These are phyloP conservation scores for Chlamydomonas incerta DNA, from an alignment of 139 green algal genomes.

Conservation along the genomic window DNA sequence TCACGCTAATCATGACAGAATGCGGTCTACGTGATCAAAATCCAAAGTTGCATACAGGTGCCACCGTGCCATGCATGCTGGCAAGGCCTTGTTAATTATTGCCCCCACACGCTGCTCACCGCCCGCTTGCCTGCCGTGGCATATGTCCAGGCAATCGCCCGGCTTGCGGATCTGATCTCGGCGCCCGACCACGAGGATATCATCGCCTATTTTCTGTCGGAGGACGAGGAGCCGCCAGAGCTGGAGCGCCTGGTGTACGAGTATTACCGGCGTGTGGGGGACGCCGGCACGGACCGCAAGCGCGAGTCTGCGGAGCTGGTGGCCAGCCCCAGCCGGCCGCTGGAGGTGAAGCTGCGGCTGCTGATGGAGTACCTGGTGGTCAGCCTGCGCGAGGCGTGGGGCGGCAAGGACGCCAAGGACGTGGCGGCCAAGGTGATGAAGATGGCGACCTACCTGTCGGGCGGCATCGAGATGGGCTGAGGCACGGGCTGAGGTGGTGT, in stretches of 20 bases:
- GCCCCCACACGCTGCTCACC: too few species aligned
- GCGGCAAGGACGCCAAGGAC: slow-evolving; percentile 28
- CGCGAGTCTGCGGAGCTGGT: slow-evolving; percentile 36
- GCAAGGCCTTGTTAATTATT: too few species aligned
- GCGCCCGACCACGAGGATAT: slow-evolving; percentile 36
- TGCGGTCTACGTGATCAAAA: too few species aligned
- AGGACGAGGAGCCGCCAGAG: neutral
- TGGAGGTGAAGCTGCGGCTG: slow-evolving; percentile 52
- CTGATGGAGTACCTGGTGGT: slow-evolving; percentile 51
- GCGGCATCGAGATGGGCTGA: slow-evolving; percentile 54
- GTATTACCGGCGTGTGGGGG: slow-evolving; percentile 32
- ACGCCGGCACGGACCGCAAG: slow-evolving; percentile 1
- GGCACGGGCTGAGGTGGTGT: too few species aligned
- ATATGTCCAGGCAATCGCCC: slow-evolving; percentile 44
- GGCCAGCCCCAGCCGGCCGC: slow-evolving; percentile 28
- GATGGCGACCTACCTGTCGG: slow-evolving; percentile 40
- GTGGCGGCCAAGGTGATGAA: slow-evolving; percentile 45
- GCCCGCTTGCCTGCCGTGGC: neutral
- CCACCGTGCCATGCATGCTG: too few species aligned
- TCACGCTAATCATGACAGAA: too few species aligned
- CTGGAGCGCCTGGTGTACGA: slow-evolving; percentile 23
- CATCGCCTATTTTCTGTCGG: neutral
- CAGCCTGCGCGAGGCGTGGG: slow-evolving; percentile 33
- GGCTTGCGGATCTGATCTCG: slow-evolving; percentile 50
- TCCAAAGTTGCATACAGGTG: too few species aligned